phyloP scores from a whole-genome alignment of 345 rosid species.

The Conringia planisiliqua region DNA sequence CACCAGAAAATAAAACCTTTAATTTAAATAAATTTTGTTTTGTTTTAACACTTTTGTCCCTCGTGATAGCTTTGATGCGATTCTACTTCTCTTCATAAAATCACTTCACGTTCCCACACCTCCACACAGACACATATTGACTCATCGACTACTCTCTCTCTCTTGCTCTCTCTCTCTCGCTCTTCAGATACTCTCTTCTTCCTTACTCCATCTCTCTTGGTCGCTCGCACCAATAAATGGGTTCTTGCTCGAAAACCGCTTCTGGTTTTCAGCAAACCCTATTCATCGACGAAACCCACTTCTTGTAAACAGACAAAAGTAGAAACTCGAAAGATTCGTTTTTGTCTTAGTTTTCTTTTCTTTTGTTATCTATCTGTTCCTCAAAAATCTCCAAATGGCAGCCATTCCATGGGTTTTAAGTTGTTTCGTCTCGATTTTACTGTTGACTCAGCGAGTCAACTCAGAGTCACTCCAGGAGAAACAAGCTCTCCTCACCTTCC shows the following conservation, averaged over 20 bases:
- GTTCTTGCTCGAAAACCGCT: constrained; percentile 37
- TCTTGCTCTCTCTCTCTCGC: neutral
- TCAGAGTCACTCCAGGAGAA: constrained; percentile 74
- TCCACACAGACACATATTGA: constrained; percentile 23
- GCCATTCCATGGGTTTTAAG: constrained; percentile 7
- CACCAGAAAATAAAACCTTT: too few relatives aligned
- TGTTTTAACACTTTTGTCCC: constrained; percentile 25
- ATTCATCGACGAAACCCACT: neutral
- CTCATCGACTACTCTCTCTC: neutral
- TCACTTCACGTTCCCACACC: constrained; percentile 17
- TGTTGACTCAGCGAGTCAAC: constrained; percentile 40
- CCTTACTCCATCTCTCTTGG: neutral
- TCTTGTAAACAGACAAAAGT: constrained; percentile 1
- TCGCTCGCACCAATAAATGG: constrained; percentile 32
- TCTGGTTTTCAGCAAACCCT: constrained; percentile 20
- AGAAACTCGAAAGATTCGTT: constrained; percentile 2
- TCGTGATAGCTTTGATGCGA: constrained; percentile 28
- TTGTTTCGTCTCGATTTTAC: constrained; percentile 29
- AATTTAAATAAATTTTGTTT: neutral
- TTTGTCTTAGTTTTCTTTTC: neutral
- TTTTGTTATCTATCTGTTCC: neutral
- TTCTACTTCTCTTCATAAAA: constrained; percentile 17
- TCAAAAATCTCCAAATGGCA: constrained; percentile 38
- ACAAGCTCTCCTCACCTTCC: constrained; percentile 78
- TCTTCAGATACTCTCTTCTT: neutral